A percentile compares a stretch with the other conserved stretches of the same genome.
Evolutionary conservation across 306 rosid species (phyloP).

Genomic region (Vigna nakashimae): DNA sequence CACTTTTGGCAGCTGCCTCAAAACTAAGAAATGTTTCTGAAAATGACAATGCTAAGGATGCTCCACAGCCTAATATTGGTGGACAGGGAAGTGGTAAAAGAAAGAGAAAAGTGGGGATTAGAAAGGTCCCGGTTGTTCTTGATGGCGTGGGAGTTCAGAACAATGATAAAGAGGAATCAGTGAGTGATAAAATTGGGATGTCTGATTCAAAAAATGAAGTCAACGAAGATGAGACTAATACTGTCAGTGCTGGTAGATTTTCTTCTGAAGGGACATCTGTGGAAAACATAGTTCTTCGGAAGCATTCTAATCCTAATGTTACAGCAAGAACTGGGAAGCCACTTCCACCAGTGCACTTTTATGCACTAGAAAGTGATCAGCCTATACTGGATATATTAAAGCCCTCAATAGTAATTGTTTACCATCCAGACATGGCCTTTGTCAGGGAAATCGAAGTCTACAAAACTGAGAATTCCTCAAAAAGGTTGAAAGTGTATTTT

Average conservation of each 20-base stretch:
- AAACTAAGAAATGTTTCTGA: slow-evolving; percentile 63
- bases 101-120: slow-evolving; percentile 65
- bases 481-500: slow-evolving; percentile 81
- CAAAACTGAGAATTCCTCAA: slow-evolving; percentile 80
- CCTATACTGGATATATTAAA: slow-evolving; percentile 82
- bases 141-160: slow-evolving; percentile 47
- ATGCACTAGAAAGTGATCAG: slow-evolving; percentile 91
- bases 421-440: slow-evolving; percentile 95
- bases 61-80: slow-evolving; percentile 50
- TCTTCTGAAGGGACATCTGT: slow-evolving; percentile 46
- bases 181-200: slow-evolving; percentile 48
- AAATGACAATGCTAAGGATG: slow-evolving; percentile 56
- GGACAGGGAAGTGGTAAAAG: slow-evolving; percentile 55
- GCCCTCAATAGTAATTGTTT: slow-evolving; percentile 80
- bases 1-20: slow-evolving; percentile 85
- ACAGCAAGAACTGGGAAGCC: slow-evolving; percentile 56
- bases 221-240: slow-evolving; percentile 48
- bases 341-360: slow-evolving; percentile 77
- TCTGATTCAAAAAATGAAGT: slow-evolving; percentile 56
- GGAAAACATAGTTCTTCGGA: slow-evolving; percentile 55
- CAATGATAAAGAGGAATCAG: slow-evolving; percentile 48
- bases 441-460: slow-evolving; percentile 93
- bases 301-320: slow-evolving; percentile 54
- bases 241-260: slow-evolving; percentile 49
- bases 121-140: slow-evolving; percentile 48